Percentiles rank a stretch among this genome's conserved stretches.
Conservation (phyloP, 345 rosid genomes). For the Iberis pinnata region DNA sequence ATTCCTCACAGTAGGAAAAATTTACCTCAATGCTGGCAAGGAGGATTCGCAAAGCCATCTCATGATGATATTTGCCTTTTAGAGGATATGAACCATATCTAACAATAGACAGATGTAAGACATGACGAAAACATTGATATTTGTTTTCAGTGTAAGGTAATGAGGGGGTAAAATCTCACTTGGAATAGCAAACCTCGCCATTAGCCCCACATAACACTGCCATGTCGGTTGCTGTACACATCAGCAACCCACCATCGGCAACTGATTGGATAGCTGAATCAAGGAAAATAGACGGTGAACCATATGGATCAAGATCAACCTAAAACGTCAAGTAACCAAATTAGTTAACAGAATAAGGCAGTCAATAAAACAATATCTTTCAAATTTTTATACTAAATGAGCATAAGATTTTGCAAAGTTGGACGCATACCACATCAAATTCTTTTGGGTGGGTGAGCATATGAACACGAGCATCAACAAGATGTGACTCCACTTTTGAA, state of each 20-base stretch:
- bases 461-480: slow-evolving; percentile 88
- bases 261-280: slow-evolving; percentile 96
- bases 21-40: slow-evolving; percentile 91
- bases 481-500: slow-evolving; percentile 89
- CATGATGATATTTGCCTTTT: slow-evolving; percentile 96
- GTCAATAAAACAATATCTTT: neutral
- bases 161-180: slow-evolving; percentile 49
- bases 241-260: slow-evolving; percentile 87
- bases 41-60: slow-evolving; percentile 98
- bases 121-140: slow-evolving; percentile 4
- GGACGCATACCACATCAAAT: slow-evolving; percentile 71
- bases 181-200: slow-evolving; percentile 99
- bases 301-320: slow-evolving; percentile 99
- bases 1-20: neutral
- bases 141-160: slow-evolving; percentile 11
- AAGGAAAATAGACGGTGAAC: slow-evolving; percentile 90
- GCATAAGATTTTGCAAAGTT: neutral
- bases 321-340: slow-evolving; percentile 31
- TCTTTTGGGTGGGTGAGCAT: slow-evolving; percentile 95
- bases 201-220: slow-evolving; percentile 98
- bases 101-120: slow-evolving; percentile 25
- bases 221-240: slow-evolving; percentile 99
- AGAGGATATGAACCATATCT: slow-evolving; percentile 94
- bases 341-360: neutral
- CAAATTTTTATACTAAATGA: neutral